A percentile compares a stretch with the other conserved stretches of the same genome.
Conservation (phyloP, 2,329 filamentous ascomycete species). For the Trichoderma koningii region DNA sequence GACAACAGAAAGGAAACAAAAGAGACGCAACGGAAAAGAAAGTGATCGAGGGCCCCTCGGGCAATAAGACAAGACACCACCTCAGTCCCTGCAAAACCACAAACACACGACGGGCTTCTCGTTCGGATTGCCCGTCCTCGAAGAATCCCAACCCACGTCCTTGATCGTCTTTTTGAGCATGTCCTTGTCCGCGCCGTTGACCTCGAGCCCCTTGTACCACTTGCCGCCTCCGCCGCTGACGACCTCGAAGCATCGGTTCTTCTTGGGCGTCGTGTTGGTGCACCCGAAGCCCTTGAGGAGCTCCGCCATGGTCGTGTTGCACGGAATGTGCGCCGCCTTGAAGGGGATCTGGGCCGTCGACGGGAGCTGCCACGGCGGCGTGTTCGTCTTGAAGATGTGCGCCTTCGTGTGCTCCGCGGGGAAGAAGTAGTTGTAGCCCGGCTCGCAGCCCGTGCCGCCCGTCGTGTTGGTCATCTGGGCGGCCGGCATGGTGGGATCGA, state of each 20-base stretch:
- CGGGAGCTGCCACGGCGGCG: conserved; percentile 56
- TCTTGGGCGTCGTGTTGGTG: conserved; percentile 50
- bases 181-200: conserved; percentile 53
- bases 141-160: conserved; percentile 61
- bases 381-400: conserved; percentile 56
- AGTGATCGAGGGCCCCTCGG: not conserved
- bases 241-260: conserved; percentile 61
- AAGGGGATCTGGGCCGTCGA: conserved; percentile 48
- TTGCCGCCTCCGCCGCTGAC: conserved; percentile 56
- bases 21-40: not conserved
- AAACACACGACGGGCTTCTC: conserved; percentile 61
- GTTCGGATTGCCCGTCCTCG: conserved; percentile 49
- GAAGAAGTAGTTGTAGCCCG: conserved; percentile 66
- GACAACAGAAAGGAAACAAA: too few species aligned
- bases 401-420: conserved; percentile 59
- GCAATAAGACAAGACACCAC: not conserved
- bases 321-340: conserved; percentile 55
- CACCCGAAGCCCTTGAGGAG: conserved; percentile 62
- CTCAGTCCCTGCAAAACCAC: conserved; percentile 57
- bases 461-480: conserved; percentile 59
- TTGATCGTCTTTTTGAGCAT: conserved; percentile 53
- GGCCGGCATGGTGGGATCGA: conserved; percentile 51
- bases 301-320: conserved; percentile 55
- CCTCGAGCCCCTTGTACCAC: conserved; percentile 60
- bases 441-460: conserved; percentile 60